Evolutionary conservation across 2,329 filamentous ascomycete species (phyloP), one percentile per base, ranked within the genome.

Genomic region (Elsinoe batatas): DNA sequence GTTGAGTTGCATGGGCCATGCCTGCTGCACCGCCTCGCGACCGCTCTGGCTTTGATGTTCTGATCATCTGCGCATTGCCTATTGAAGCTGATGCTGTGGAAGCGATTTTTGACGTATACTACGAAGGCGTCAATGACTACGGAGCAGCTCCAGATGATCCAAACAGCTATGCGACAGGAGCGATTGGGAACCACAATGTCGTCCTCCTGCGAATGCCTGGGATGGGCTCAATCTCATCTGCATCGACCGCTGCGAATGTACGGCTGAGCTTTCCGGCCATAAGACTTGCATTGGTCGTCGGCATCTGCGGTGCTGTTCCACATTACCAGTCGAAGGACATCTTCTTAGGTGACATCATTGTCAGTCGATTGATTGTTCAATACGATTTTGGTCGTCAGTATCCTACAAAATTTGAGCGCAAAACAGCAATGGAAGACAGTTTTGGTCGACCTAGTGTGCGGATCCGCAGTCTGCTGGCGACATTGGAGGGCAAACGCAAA

Each of bases 261-360:
- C 49, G 17, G 5, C 17, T 26, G 5, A 66, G 62, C 53, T 66
- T 61, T 36, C 35, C n/a, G 3, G 35, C 35, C 0, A 58, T 66
- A 22, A 49, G 58, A 43, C 51, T 64, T 12, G 56, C 56, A 0
- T 54, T 66, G 0, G 17, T 64, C 0, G 61, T 63, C 3, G 64
- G 64, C 20, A 56, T 64, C 17, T 61, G 61, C 49, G 59, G 64
- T 13, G 64, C 42, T 3, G 60, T 57, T 5, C 63, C 22, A 44
- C 20, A 15, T 15, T 26, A 26, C 43, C 18, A 32, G 10, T 46
- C 43, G 15, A 30, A 26, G 17, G 11, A 26, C 12, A 46, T 26
- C 17, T 32, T 65, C 5, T 61, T 71, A 5, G 68, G 68, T 3
- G 67, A 70, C 58, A 61, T 70, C 7, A 56, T 69, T 18, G 62